These are phyloP conservation scores for Trichothecium roseum DNA, from an alignment of 2,329 filamentous ascomycete genomes.

Conservation along the genomic window DNA sequence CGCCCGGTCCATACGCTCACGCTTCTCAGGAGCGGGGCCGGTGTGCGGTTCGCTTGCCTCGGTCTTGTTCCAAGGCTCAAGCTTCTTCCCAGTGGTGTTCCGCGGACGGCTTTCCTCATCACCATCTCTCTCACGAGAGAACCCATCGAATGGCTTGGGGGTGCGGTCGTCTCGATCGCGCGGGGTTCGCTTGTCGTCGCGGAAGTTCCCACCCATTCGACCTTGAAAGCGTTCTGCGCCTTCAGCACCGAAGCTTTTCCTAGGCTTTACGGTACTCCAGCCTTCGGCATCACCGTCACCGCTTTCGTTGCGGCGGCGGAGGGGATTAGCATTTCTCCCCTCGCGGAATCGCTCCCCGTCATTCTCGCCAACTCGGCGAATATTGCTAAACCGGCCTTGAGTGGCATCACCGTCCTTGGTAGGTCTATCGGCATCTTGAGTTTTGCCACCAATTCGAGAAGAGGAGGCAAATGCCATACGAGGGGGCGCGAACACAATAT, in stretches of 20 bases:
- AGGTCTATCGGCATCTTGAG: conserved; percentile 42
- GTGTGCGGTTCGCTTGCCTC: conserved; percentile 25
- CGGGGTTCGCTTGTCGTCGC: conserved; percentile 31
- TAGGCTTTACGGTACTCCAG: conserved; percentile 64
- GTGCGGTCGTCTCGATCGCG: conserved; percentile 50
- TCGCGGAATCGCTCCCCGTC: conserved; percentile 43
- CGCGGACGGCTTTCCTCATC: conserved; percentile 50
- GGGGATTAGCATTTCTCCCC: conserved; percentile 26
- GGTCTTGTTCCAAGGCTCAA: conserved; percentile 68
- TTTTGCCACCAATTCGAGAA: conserved; percentile 43
- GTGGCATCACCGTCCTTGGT: conserved; percentile 36
- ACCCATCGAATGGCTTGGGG: conserved; percentile 40
- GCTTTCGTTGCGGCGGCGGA: conserved; percentile 43
- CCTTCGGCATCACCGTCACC: conserved; percentile 56
- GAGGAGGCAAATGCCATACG: conserved; percentile 79
- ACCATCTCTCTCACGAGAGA: conserved; percentile 37
- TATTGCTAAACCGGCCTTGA: conserved; percentile 46
- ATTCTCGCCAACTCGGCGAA: conserved; percentile 42
- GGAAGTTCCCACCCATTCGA: conserved; percentile 45
- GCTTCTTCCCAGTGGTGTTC: conserved; percentile 53
- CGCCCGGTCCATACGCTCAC: conserved; percentile 46
- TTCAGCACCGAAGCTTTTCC: conserved; percentile 63
- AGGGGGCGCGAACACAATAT: conserved; percentile 77
- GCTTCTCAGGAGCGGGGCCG: conserved; percentile 21
- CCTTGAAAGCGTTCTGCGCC: conserved; percentile 62